These are phyloP conservation scores for Hordeum marinum DNA, from an alignment of 176 grass and related monocot species.

Conservation along the genomic window DNA sequence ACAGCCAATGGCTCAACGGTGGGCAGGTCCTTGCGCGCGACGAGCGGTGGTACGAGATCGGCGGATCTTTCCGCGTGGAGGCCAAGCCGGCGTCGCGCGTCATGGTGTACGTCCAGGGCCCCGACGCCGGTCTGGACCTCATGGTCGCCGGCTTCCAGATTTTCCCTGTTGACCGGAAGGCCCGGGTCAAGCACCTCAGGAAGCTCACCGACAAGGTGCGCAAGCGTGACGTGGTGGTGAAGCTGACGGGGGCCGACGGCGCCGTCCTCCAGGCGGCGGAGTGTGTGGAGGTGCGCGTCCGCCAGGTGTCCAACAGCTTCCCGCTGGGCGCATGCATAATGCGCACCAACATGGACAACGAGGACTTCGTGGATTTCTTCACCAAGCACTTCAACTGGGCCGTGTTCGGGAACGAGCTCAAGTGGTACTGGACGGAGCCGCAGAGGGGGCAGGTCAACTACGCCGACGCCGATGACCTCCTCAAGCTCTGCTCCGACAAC, in stretches of 20 bases:
- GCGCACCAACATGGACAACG: constrained; percentile 90
- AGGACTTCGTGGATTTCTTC: constrained; percentile 84
- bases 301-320: constrained; percentile 72
- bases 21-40: constrained; percentile 62
- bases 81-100: constrained; percentile 35
- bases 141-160: constrained; percentile 85
- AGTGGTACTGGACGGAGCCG: constrained; percentile 96
- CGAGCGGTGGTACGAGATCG: constrained; percentile 85
- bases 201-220: constrained; percentile 68
- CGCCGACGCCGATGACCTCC: constrained; percentile 74
- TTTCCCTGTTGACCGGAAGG: constrained; percentile 62
- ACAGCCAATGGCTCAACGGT: constrained; percentile 73
- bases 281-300: constrained; percentile 40
- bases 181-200: constrained; percentile 47
- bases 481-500: constrained; percentile 73
- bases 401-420: constrained; percentile 92
- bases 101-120: constrained; percentile 76
- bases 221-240: constrained; percentile 68
- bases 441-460: constrained; percentile 64
- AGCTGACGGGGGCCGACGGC: constrained; percentile 28
- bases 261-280: not conserved
- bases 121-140: constrained; percentile 58
- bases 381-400: constrained; percentile 86
- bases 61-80: constrained; percentile 73
- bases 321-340: constrained; percentile 78